A percentile compares a stretch with the other conserved stretches of the same genome.
phyloP scores from a whole-genome alignment of 371 early-diverging fungal genomes.

The Neoconidiobolus thromboides region DNA sequence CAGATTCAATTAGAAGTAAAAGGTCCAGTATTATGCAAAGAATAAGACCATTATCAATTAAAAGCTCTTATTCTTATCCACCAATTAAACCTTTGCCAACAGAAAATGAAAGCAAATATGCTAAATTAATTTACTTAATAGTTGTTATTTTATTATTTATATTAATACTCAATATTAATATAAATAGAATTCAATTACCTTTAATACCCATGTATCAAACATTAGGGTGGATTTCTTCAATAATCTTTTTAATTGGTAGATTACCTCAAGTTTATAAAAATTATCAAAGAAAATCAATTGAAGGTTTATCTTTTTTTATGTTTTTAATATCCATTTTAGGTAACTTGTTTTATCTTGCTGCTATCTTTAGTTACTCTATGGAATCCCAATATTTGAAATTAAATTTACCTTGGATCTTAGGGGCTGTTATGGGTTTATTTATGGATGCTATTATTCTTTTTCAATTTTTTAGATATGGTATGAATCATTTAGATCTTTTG shows the following conservation, averaged over 20 bases:
- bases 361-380: constrained; percentile 25
- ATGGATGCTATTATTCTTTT: constrained; percentile 19
- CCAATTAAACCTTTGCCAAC: background rate
- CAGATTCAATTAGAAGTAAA: background rate
- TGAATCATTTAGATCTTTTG: no score
- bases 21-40: background rate
- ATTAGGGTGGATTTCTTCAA: constrained; percentile 4
- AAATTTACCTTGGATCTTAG: constrained; percentile 29
- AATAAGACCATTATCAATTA: background rate
- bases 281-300: constrained; percentile 39
- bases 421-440: constrained; percentile 21
- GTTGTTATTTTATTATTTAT: background rate
- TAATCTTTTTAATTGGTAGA: constrained; percentile 26
- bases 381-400: constrained; percentile 18
- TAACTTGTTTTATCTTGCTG: constrained; percentile 18
- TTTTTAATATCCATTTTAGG: constrained; percentile 60
- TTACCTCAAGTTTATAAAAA: constrained; percentile 68
- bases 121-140: background rate
- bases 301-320: constrained; percentile 54
- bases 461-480: constrained; percentile 2
- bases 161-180: background rate
- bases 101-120: background rate
- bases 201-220: background rate
- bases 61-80: background rate
- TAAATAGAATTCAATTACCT: background rate